These are phyloP conservation scores for Dunaliella sp. DNA, from an alignment of 139 green algal genomes.

Conservation along the genomic window DNA sequence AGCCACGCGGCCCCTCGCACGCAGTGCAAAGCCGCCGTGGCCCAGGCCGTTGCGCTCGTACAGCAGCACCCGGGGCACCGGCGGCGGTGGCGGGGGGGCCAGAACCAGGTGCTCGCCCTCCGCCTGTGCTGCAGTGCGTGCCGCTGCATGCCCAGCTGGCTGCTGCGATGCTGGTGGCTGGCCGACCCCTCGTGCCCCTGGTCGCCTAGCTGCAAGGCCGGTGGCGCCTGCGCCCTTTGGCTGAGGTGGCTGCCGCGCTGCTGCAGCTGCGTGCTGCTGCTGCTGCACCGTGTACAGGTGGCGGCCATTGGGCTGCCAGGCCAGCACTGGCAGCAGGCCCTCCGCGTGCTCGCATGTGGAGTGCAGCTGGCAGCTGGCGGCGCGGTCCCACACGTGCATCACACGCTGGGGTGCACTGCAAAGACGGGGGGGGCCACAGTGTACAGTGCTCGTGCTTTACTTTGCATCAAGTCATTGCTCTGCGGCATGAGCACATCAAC, in stretches of 20 bases:
- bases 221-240: no score
- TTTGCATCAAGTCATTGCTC: no score
- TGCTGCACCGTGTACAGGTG: constrained; percentile 63
- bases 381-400: constrained; percentile 65
- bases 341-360: constrained; percentile 43
- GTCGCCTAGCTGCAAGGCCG: background rate
- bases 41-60: constrained; percentile 90
- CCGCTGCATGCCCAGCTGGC: background rate
- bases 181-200: background rate
- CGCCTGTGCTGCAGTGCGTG: background rate
- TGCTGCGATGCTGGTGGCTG: constrained; percentile 1
- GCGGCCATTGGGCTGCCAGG: constrained; percentile 88
- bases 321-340: constrained; percentile 50
- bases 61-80: constrained; percentile 58
- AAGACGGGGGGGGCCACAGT: background rate
- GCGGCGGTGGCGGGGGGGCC: constrained; percentile 8
- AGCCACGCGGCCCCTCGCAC: constrained; percentile 16
- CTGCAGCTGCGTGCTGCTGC: background rate
- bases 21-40: constrained; percentile 79
- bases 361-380: constrained; percentile 59
- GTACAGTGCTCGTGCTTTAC: no score
- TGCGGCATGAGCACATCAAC: no score
- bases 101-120: background rate
- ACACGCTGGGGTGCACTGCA: background rate
- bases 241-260: background rate